Evolutionary conservation across 164 flowering plant species (phyloP).

Genomic region (Stephania japonica): DNA sequence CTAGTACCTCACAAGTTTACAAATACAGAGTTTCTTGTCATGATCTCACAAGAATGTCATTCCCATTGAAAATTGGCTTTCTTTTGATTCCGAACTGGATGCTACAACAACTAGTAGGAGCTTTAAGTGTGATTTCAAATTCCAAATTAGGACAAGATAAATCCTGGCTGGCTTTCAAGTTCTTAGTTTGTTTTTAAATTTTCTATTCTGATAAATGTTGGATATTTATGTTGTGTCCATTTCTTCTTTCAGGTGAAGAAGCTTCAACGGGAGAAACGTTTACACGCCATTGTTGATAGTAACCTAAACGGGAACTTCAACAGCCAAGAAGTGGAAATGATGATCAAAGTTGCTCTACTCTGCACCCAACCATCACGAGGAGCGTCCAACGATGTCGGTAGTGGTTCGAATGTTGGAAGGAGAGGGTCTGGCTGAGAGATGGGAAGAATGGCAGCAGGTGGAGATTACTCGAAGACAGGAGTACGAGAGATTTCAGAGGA

Average conservation of each 20-base stretch:
- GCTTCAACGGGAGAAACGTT: conserved; percentile 67
- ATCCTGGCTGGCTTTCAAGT: not conserved
- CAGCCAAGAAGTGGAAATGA: conserved; percentile 72
- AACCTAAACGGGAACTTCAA: conserved; percentile 46
- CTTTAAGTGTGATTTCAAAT: too few relatives aligned
- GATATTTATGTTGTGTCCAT: not conserved
- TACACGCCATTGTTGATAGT: conserved; percentile 72
- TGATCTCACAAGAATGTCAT: too few relatives aligned
- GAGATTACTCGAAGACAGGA: conserved; percentile 78
- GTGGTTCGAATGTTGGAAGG: conserved; percentile 97
- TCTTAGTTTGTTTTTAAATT: too few relatives aligned
- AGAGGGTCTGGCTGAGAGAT: conserved; percentile 87
- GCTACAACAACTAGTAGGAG: too few relatives aligned
- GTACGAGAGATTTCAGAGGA: conserved; percentile 62
- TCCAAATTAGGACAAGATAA: not conserved
- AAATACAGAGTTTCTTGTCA: too few relatives aligned
- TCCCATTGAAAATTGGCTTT: too few relatives aligned
- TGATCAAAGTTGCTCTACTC: conserved; percentile 85
- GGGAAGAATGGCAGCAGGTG: conserved; percentile 90
- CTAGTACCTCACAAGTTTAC: too few relatives aligned
- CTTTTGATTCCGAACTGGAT: too few relatives aligned
- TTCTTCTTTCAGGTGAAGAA: conserved; percentile 63
- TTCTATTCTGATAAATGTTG: not conserved
- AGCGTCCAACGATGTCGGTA: conserved; percentile 93
- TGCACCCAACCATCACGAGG: conserved; percentile 88